phyloP scores from a whole-genome alignment of 805 yeast species.

The Cyberlindnera mississippiensis region DNA sequence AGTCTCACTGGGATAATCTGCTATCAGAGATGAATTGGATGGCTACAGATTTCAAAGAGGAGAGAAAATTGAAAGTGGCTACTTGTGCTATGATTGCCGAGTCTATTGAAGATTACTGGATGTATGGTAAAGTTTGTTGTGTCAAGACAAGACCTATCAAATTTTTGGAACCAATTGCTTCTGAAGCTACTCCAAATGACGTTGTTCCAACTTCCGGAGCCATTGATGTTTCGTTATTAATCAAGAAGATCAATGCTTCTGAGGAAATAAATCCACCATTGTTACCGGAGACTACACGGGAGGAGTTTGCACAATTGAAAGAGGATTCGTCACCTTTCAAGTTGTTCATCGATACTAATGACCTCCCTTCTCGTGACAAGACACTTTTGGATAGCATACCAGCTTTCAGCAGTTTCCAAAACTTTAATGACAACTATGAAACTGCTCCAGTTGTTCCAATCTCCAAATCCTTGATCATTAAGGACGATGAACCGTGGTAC shows the following conservation, averaged over 20 bases:
- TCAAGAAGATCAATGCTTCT: conserved; percentile 31
- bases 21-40: conserved; percentile 82
- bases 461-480: conserved; percentile 61
- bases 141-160: conserved; percentile 47
- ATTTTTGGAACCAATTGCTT: conserved; percentile 21
- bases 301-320: conserved; percentile 24
- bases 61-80: conserved; percentile 62
- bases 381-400: conserved; percentile 33
- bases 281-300: conserved; percentile 30
- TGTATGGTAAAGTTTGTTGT: conserved; percentile 65
- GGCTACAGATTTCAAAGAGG: conserved; percentile 72
- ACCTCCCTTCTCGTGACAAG: conserved; percentile 31
- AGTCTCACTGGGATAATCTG: conserved; percentile 66
- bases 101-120: conserved; percentile 76
- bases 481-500: conserved; percentile 62
- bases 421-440: conserved; percentile 29
- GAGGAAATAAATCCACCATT: conserved; percentile 24
- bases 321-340: conserved; percentile 30
- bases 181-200: conserved; percentile 5
- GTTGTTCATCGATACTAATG: conserved; percentile 29
- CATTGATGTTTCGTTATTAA: conserved; percentile 37
- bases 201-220: conserved; percentile 12
- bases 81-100: conserved; percentile 67
- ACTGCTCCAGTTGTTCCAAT: conserved; percentile 46
- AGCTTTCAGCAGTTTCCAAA: conserved; percentile 28